Evolutionary conservation across 305 asterid genomes (phyloP).

Genomic region (Coffea humblotiana): DNA sequence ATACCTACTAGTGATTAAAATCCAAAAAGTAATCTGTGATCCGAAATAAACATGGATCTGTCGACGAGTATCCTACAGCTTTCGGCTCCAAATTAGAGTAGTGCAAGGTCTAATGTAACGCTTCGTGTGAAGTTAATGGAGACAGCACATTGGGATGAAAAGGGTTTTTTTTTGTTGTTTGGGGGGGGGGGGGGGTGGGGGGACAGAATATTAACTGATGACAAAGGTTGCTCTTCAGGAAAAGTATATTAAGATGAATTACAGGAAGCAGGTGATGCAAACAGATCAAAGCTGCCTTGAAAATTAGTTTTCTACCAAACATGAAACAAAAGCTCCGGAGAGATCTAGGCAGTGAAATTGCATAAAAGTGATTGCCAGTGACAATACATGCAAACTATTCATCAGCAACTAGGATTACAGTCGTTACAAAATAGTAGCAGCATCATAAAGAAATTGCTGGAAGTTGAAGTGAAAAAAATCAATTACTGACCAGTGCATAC

Average conservation of each 20-base stretch:
- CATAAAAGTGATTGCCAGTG: not conserved
- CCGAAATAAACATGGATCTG: too few relatives aligned
- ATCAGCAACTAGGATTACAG: not conserved
- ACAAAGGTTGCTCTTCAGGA: too few relatives aligned
- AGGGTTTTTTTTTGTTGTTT: too few relatives aligned
- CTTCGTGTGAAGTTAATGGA: too few relatives aligned
- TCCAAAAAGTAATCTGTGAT: too few relatives aligned
- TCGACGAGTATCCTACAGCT: too few relatives aligned
- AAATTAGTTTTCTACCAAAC: not conserved
- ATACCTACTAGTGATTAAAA: too few relatives aligned
- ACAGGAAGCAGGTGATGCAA: not conserved
- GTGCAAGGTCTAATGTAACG: too few relatives aligned
- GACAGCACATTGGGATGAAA: too few relatives aligned
- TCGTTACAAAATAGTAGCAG: not conserved
- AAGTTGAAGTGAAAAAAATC: not conserved
- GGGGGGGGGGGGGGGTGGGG: too few relatives aligned
- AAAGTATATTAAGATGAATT: not conserved
- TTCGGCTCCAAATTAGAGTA: too few relatives aligned
- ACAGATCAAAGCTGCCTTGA: not conserved
- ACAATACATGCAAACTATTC: not conserved
- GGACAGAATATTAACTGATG: too few relatives aligned
- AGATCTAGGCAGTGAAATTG: not conserved
- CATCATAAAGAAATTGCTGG: not conserved
- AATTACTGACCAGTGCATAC: conserved; percentile 55
- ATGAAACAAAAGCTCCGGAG: not conserved